A percentile compares a stretch with the other conserved stretches of the same genome.
Conservation (phyloP, 2,329 filamentous ascomycete species). For the Magnaporthiopsis poae region DNA sequence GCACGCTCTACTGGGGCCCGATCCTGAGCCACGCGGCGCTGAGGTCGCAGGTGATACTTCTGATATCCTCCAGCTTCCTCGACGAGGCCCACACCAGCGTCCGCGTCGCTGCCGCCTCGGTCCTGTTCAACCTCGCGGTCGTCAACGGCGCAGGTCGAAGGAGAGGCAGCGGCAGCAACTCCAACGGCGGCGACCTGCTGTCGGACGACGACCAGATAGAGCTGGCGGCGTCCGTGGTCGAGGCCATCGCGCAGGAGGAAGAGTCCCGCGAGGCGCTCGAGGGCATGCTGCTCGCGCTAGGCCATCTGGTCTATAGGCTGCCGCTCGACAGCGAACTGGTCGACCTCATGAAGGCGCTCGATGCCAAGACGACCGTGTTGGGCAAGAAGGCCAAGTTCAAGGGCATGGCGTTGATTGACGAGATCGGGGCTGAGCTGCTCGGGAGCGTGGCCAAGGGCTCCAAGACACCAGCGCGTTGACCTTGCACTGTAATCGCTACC, state of each 20-base stretch:
- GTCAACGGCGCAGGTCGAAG: constrained; percentile 50
- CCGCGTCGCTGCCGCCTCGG: constrained; percentile 69
- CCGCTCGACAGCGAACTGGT: constrained; percentile 63
- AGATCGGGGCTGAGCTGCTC: constrained; percentile 43
- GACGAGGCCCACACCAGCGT: constrained; percentile 65
- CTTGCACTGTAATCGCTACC: background rate
- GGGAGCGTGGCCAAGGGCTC: constrained; percentile 17
- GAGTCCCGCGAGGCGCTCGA: constrained; percentile 62
- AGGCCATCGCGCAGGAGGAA: constrained; percentile 54
- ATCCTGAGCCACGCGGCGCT: constrained; percentile 45
- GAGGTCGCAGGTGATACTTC: constrained; percentile 49
- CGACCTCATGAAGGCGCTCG: constrained; percentile 69
- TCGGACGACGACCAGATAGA: constrained; percentile 67
- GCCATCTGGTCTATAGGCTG: constrained; percentile 63
- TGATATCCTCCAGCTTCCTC: constrained; percentile 69
- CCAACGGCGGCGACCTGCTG: constrained; percentile 45
- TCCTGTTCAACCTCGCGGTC: constrained; percentile 73
- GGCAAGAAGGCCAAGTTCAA: constrained; percentile 48
- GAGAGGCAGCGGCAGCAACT: constrained; percentile 45
- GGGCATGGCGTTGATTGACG: constrained; percentile 45
- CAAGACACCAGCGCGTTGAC: background rate
- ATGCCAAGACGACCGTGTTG: constrained; percentile 56
- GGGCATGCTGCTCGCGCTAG: constrained; percentile 66
- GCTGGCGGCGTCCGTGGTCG: constrained; percentile 68
- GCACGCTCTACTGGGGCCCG: constrained; percentile 57